These are phyloP conservation scores for Physcomitrium patens DNA, from an alignment of 225 moss, liverwort and hornwort genomes.

Conservation along the genomic window DNA sequence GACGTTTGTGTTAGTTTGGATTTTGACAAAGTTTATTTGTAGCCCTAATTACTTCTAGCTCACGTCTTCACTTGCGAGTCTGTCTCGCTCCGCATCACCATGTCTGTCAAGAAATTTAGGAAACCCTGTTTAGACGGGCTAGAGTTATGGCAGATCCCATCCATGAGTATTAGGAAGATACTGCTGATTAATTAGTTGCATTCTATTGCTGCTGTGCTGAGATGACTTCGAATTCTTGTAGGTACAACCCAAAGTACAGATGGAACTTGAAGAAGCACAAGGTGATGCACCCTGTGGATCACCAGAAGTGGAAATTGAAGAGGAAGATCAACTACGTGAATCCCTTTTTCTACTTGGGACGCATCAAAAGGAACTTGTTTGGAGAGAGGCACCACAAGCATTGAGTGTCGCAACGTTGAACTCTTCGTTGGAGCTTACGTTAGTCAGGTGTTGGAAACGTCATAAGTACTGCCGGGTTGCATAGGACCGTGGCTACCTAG, in stretches of 20 bases:
- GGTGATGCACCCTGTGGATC: constrained; percentile 56
- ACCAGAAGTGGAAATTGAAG: constrained; percentile 53
- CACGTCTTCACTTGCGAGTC: background rate
- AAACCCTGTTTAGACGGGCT: background rate
- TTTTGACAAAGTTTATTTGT: no score
- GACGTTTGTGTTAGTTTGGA: no score
- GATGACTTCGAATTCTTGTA: constrained; percentile 18
- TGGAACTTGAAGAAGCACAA: constrained; percentile 59
- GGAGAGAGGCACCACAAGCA: constrained; percentile 33
- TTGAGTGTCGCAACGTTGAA: constrained; percentile 9
- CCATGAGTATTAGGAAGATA: background rate
- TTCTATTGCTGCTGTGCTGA: background rate
- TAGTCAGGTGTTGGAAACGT: no score
- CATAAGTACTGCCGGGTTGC: no score
- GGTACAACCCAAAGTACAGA: constrained; percentile 54
- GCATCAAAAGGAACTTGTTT: constrained; percentile 55
- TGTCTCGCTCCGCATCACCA: background rate
- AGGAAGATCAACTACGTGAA: constrained; percentile 50
- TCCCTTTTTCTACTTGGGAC: constrained; percentile 53
- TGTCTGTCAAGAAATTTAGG: background rate
- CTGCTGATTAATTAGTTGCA: background rate
- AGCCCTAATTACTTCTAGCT: background rate
- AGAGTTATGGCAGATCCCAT: background rate
- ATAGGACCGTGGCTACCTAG: no score
- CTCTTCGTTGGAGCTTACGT: no score